Evolutionary conservation across 176 grass and related monocot species (phyloP).

Genomic region (Aegilops umbellulata): DNA sequence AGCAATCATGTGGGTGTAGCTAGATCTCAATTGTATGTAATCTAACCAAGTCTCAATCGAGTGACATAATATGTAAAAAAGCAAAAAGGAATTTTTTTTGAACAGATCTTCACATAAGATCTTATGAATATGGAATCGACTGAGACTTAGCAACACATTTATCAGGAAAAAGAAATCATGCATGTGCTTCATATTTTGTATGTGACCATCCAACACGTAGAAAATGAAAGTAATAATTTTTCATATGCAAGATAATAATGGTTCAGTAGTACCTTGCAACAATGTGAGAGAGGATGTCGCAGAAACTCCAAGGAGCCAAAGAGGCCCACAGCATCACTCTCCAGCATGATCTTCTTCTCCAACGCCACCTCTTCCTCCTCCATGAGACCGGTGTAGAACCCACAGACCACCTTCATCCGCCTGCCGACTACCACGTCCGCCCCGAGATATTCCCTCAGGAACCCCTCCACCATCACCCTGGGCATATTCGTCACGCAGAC

Average conservation of each 20-base stretch:
- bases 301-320: constrained; percentile 28
- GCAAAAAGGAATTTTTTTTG: too few species aligned
- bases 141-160: too few species aligned
- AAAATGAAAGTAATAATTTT: not conserved
- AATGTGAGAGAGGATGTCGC: constrained; percentile 1
- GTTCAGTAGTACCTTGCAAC: constrained; percentile 50
- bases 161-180: too few species aligned
- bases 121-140: too few species aligned
- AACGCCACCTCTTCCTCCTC: not conserved
- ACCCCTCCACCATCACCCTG: constrained; percentile 63
- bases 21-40: too few species aligned
- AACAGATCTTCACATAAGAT: too few species aligned
- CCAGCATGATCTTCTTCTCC: not conserved
- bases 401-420: constrained; percentile 48
- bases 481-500: constrained; percentile 53
- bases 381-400: constrained; percentile 63
- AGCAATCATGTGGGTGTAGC: too few species aligned
- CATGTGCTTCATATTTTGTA: too few species aligned
- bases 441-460: constrained; percentile 50
- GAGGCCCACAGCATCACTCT: constrained; percentile 19
- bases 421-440: constrained; percentile 35
- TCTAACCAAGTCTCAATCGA: too few species aligned
- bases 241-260: not conserved
- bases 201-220: too few species aligned
- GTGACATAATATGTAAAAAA: too few species aligned